Conservation (phyloP, 2,329 filamentous ascomycete species). For the Fusarium virguliforme region DNA sequence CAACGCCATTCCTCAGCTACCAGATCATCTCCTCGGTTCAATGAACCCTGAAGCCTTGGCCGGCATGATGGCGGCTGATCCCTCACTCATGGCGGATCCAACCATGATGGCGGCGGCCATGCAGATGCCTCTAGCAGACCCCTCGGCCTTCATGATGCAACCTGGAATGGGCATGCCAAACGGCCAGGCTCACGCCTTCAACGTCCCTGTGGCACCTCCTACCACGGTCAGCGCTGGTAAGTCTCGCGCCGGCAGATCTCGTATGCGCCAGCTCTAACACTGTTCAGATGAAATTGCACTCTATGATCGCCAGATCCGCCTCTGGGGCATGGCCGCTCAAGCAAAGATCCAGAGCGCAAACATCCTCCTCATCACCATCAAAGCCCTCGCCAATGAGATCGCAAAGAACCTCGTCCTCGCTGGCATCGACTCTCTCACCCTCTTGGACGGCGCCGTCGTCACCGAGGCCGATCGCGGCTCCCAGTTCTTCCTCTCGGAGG, state of each 20-base stretch:
- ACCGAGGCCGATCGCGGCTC: conserved; percentile 85
- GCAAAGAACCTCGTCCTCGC: conserved; percentile 98
- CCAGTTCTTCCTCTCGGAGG: conserved; percentile 82
- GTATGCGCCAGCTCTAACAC: conserved; percentile 28
- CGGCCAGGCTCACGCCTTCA: conserved; percentile 50
- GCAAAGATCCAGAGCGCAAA: conserved; percentile 92
- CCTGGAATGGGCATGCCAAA: conserved; percentile 54
- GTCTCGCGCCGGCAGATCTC: conserved; percentile 15
- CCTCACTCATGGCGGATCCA: conserved; percentile 49
- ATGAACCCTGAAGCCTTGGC: conserved; percentile 48
- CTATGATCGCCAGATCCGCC: conserved; percentile 96
- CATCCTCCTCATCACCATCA: conserved; percentile 90
- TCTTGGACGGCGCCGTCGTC: conserved; percentile 84
- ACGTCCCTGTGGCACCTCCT: conserved; percentile 39
- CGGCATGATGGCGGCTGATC: conserved; percentile 46
- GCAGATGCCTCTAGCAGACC: conserved; percentile 49
- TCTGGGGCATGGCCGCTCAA: conserved; percentile 97
- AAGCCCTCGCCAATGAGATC: conserved; percentile 91
- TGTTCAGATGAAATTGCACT: conserved; percentile 90
- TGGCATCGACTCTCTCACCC: conserved; percentile 90
- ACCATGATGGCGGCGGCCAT: conserved; percentile 42
- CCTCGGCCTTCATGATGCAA: conserved; percentile 52
- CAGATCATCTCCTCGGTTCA: conserved; percentile 42
- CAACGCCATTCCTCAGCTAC: conserved; percentile 43
- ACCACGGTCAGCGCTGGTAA: conserved; percentile 57